Conservation (phyloP, 352 stramenopile genomes). For the Phytophthora constricta region DNA sequence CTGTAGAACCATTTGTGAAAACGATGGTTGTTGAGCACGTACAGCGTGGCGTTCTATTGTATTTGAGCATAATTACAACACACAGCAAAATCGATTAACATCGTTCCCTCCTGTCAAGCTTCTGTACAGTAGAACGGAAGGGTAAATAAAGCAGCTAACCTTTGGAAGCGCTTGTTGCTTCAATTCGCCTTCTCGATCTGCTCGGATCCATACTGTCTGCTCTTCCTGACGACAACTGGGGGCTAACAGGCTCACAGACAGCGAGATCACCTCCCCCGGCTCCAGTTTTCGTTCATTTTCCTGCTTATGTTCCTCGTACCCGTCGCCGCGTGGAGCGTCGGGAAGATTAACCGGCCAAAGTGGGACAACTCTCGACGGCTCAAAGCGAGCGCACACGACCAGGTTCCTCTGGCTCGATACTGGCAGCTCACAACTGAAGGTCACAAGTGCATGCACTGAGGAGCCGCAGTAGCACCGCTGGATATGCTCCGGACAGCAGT, state of each 20-base stretch:
- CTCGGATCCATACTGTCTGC: slow-evolving; percentile 42
- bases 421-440: slow-evolving; percentile 22
- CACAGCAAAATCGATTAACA: not conserved
- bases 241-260: slow-evolving; percentile 11
- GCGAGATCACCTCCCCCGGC: slow-evolving; percentile 15
- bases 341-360: slow-evolving; percentile 19
- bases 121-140: not conserved
- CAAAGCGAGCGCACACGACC: no score
- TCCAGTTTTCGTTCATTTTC: slow-evolving; percentile 22
- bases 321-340: not conserved
- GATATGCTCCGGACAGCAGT: slow-evolving; percentile 51
- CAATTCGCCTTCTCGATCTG: slow-evolving; percentile 41
- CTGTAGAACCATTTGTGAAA: slow-evolving; percentile 62
- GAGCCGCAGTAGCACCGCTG: slow-evolving; percentile 52
- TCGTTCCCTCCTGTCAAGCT: not conserved
- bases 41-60: slow-evolving; percentile 44
- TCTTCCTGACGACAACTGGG: slow-evolving; percentile 8
- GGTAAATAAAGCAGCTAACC: slow-evolving; percentile 20
- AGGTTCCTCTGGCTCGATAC: not conserved
- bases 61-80: not conserved
- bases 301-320: not conserved
- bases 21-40: slow-evolving; percentile 56
- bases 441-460: slow-evolving; percentile 44
- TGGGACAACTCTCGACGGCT: no score
- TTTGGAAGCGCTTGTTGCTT: slow-evolving; percentile 40